These are phyloP conservation scores for Micractinium sp. DNA, from an alignment of 139 green algal species.

Conservation along the genomic window DNA sequence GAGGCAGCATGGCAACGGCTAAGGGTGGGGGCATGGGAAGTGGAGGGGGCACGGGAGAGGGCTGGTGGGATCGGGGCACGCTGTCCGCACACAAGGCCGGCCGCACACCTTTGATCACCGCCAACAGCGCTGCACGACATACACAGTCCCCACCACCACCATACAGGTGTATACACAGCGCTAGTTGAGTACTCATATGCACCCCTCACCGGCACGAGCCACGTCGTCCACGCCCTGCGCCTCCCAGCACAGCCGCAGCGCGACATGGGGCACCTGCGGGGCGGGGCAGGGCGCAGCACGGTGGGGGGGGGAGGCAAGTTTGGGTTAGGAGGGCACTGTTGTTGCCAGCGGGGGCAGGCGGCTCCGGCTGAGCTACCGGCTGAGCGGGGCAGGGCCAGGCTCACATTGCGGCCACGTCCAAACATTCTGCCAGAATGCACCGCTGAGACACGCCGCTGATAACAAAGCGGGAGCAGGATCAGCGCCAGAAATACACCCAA, in stretches of 20 bases:
- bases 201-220: conserved; percentile 26
- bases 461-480: not conserved
- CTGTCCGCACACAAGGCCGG: not conserved
- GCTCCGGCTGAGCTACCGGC: no score
- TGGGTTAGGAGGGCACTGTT: no score
- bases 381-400: no score
- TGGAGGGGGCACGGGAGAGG: not conserved
- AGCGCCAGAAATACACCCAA: no score
- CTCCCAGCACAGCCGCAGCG: conserved; percentile 46
- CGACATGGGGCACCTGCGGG: conserved; percentile 47
- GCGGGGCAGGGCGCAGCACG: not conserved
- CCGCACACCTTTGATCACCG: no score
- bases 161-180: no score
- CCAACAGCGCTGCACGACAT: not conserved
- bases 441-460: no score
- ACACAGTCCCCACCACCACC: not conserved
- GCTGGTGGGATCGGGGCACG: not conserved
- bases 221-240: conserved; percentile 44
- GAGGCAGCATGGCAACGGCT: not conserved
- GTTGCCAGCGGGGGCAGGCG: no score
- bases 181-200: no score
- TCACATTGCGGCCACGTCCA: no score
- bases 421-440: no score
- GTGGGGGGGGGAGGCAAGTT: no score
- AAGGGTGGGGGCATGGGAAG: not conserved